Conservation (phyloP, 345 rosid genomes). For the Citrus hindsii region DNA sequence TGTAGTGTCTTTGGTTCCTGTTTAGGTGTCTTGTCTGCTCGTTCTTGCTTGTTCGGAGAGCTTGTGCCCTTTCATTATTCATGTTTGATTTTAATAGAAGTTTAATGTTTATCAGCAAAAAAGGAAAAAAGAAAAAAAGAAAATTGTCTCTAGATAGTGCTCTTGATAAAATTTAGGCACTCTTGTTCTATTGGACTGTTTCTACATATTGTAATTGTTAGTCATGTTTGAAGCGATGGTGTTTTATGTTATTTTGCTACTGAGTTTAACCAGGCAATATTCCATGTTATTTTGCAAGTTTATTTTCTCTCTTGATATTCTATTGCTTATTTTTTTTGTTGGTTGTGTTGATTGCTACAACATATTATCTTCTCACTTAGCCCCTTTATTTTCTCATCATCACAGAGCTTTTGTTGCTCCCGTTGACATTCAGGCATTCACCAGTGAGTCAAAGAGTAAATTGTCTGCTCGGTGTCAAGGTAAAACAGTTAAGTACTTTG, state of each 20-base stretch:
- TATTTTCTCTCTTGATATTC: neutral
- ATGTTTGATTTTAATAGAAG: neutral
- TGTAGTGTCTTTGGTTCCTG: neutral
- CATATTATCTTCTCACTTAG: constrained; percentile 12
- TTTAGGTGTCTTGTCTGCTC: neutral
- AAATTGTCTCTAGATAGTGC: neutral
- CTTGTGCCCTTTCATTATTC: neutral
- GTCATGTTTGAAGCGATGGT: neutral
- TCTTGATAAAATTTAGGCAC: neutral
- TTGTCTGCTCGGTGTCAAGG: constrained; percentile 60
- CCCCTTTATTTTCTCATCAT: constrained; percentile 16
- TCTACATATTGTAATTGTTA: neutral
- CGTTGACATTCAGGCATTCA: constrained; percentile 75
- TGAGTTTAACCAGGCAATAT: neutral
- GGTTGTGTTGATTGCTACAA: neutral
- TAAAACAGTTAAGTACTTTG: constrained; percentile 65
- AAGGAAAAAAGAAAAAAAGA: neutral
- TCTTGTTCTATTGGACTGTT: neutral
- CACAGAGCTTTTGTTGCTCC: constrained; percentile 88
- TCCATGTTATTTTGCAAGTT: neutral
- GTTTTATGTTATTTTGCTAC: neutral
- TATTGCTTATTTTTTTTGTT: constrained; percentile 2
- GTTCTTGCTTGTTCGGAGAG: neutral
- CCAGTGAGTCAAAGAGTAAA: constrained; percentile 68
- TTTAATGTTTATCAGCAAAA: neutral